Evolutionary conservation across 179 eudicot genomes (phyloP), one percentile per base, ranked within the genome.

Genomic region (Corrigiola litoralis): DNA sequence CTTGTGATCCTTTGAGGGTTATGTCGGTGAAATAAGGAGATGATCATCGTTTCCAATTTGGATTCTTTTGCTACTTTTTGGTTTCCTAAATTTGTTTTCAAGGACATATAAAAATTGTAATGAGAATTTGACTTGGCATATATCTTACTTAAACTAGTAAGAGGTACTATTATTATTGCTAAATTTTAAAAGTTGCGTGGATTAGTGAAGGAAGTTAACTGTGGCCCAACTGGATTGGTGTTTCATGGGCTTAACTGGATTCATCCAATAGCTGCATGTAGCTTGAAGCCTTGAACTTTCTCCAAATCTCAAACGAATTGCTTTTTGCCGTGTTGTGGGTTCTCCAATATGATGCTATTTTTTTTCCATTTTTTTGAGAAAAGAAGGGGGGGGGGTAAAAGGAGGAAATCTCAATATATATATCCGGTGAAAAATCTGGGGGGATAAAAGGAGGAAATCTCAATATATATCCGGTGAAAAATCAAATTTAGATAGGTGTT

Each of bases 21-120:
- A 47, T 55, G 70, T 71, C 75, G 75, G 75, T 64, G 57, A 40
- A 7, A 25, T 21, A 45, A 14, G 24, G 8, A 5, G 54, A 18
- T 38, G 42, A 11, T 71, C 66, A 47, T 71, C 51, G 58, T 71
- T 46, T 64, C 37, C 25, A 49, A 55, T 17, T 71, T 71, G 75
- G 27, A 48, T 56, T 63, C 64, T 66, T 63, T 36, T 27, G 1
- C 2, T 6, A 8, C 28, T 45, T 48, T 45, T 18, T 20, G 38
- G 23, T 24, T 59, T 55, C 21, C 11, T 23, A 24, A 40, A 13
- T 45, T 23, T 10, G 24, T 42, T 40, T 36, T 13, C 21, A 58
- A 21, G 3, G 6, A 12, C 36, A 13, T 34, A 20, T 23, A 11
- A 36, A 58, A 24, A 6, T 18, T n/a, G 10, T 8, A 5, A 18